phyloP scores from a whole-genome alignment of 78 protist genomes.

The slime mould (Dictyostelium discoideum) region DNA sequence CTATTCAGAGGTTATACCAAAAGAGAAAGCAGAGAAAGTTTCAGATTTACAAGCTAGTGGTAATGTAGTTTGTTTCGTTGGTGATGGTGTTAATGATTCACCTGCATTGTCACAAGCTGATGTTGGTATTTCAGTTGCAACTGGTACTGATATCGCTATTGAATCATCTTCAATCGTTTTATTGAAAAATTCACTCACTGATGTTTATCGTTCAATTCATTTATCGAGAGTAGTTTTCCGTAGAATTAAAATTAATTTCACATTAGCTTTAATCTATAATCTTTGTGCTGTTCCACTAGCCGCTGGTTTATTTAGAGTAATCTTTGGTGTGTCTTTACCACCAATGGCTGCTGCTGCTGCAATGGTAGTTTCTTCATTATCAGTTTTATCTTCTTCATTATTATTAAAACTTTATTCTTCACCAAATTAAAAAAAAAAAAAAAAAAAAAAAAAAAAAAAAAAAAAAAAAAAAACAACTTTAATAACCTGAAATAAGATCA shows the following conservation, averaged over 20 bases:
- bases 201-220: constrained; percentile 89
- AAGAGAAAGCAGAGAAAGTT: constrained; percentile 86
- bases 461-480: not conserved
- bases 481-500: too few relatives aligned
- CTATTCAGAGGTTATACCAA: constrained; percentile 89
- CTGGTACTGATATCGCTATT: constrained; percentile 92
- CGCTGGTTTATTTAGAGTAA: constrained; percentile 80
- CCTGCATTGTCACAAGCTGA: constrained; percentile 92
- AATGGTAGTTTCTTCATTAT: constrained; percentile 73
- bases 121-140: constrained; percentile 92
- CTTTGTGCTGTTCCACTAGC: constrained; percentile 79
- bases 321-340: constrained; percentile 64
- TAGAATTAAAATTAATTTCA: constrained; percentile 90
- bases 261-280: constrained; percentile 95
- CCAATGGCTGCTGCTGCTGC: constrained; percentile 85
- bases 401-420: constrained; percentile 53
- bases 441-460: not conserved
- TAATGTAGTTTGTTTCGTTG: constrained; percentile 92
- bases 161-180: constrained; percentile 93
- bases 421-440: constrained; percentile 4
- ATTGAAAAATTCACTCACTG: constrained; percentile 76
- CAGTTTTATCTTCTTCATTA: constrained; percentile 71
- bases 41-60: constrained; percentile 80
- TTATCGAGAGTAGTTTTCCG: constrained; percentile 79
- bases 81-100: constrained; percentile 96